Evolutionary conservation across 106 monocot species (phyloP).

Genomic region (Cymbidium sinense): DNA sequence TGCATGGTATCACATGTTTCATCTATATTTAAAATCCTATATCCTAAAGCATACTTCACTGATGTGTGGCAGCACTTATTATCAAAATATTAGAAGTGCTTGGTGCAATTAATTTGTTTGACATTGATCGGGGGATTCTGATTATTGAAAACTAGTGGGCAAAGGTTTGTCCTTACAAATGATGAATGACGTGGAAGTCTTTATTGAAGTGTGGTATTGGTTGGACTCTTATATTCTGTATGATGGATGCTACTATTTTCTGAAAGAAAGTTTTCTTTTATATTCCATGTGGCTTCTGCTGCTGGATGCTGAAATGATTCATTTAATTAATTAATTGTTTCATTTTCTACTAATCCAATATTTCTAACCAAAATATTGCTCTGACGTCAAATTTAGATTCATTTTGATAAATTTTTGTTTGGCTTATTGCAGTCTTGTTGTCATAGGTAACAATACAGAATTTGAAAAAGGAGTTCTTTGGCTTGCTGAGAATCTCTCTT

Average conservation of each 20-base stretch:
- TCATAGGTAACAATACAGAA: slow-evolving; percentile 83
- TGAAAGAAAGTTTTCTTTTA: no score
- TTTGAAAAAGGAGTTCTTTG: slow-evolving; percentile 89
- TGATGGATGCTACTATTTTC: background rate
- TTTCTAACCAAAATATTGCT: background rate
- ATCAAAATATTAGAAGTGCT: background rate
- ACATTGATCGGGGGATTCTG: background rate
- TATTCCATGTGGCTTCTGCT: background rate
- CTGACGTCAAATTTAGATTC: background rate
- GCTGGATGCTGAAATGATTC: background rate
- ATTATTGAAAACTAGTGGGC: no score
- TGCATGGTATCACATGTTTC: no score
- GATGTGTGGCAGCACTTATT: background rate
- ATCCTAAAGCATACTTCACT: no score
- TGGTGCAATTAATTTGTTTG: background rate
- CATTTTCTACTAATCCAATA: background rate
- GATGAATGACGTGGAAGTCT: no score
- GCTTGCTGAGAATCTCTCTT: slow-evolving; percentile 77
- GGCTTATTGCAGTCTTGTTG: slow-evolving; percentile 75
- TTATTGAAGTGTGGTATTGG: no score
- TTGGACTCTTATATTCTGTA: background rate
- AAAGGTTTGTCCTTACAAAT: no score
- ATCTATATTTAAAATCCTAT: no score
- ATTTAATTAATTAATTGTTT: background rate
- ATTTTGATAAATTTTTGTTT: slow-evolving; percentile 33